Evolutionary conservation across 306 rosid species (phyloP), one percentile per base, ranked within the genome.

Genomic region (Vigna trinervia): DNA sequence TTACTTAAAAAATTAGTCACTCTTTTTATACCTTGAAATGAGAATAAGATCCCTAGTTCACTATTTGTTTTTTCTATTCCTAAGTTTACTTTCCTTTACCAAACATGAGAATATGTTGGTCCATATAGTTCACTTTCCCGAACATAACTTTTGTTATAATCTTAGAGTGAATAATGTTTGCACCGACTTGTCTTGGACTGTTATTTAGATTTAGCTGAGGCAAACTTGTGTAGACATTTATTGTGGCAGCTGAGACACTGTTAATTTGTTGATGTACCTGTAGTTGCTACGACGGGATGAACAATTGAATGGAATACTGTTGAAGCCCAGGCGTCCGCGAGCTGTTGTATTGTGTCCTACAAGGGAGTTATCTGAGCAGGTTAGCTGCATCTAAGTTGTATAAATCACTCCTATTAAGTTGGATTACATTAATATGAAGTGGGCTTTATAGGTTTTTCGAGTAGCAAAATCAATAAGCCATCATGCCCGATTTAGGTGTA

Each of bases 341-440:
- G 97, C 96, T 76, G 89, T 95, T 79, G 97, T 92, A 71, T 78
- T 91, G 62, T 95, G 97, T 77, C 94, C 99, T 72, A 95, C 99
- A 0, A 89, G 97, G 89, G 99, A 95, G 89, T 84, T 92, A 50
- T 89, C 90, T 77, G 99, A 95, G 80, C 97, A 95, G 97, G 99
- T 92, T 17, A 64, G 79, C 15, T 76, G 54, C 84, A 78, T 28
- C 74, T 80, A 69, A 67, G 30, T 68, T 62, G 61, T 74, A 60
- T 17, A 56, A 64, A 46, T 71, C 62, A 34, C 39, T 36, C 78
- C 23, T 1, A 17, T 30, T 77, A 12, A 43, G 45, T 56, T 62
- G 72, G 77, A 65, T 71, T 69, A 45, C 64, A 43, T 78, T 88
- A 81, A 86, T 67, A 61, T 78, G 14, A 41, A 71, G 69, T 73